A percentile compares a stretch with the other conserved stretches of the same genome.
These are phyloP conservation scores for Sphagnum magellanicum DNA, from an alignment of 228 moss, liverwort and hornwort species.

Conservation along the genomic window DNA sequence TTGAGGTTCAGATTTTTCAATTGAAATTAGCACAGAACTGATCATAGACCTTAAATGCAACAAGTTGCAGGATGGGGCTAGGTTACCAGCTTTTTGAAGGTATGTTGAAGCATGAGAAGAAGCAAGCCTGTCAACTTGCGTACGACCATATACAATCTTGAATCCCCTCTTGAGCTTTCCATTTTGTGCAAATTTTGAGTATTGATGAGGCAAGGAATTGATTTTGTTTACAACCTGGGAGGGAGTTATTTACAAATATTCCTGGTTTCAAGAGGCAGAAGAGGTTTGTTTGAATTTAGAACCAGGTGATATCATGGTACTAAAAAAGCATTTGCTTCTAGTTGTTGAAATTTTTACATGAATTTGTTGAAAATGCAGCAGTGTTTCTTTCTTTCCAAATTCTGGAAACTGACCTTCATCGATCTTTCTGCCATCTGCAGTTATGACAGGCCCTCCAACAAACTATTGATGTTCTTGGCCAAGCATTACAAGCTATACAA, in stretches of 20 bases:
- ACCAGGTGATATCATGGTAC: neutral
- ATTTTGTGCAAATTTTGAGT: neutral
- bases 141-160: constrained; percentile 10
- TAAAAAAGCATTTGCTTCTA: too few species aligned
- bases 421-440: constrained; percentile 35
- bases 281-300: neutral
- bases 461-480: constrained; percentile 60
- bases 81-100: constrained; percentile 74
- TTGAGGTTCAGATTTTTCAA: neutral
- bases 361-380: too few species aligned
- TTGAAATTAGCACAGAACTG: neutral
- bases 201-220: neutral
- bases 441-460: constrained; percentile 83
- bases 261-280: neutral
- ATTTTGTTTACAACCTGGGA: neutral
- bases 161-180: neutral
- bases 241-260: neutral
- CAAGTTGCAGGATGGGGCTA: constrained; percentile 54
- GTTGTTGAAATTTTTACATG: too few species aligned
- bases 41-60: neutral
- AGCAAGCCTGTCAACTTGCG: constrained; percentile 73
- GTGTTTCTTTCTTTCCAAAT: too few species aligned
- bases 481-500: constrained; percentile 71
- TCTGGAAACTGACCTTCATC: too few species aligned
- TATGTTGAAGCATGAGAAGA: constrained; percentile 68